Conservation (phyloP, 1,284 basidiomycete genomes). For the Cutaneotrichosporon sp. region DNA sequence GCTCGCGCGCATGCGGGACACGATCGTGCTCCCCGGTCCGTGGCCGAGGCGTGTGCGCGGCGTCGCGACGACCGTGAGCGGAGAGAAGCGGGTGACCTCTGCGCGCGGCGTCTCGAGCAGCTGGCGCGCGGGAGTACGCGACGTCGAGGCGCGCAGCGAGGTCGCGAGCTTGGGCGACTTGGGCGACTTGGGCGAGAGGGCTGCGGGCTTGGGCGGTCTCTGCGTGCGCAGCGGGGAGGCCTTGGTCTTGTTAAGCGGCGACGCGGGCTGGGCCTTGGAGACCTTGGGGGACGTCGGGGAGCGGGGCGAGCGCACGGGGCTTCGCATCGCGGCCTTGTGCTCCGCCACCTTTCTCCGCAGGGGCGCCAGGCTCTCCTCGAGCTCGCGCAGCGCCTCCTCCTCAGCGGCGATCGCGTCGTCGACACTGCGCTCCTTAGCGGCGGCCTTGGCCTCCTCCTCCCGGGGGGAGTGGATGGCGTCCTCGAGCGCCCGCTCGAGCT, state of each 20-base stretch:
- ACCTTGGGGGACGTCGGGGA: constrained; percentile 1
- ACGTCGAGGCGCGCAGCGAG: background rate
- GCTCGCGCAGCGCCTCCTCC: constrained; percentile 40
- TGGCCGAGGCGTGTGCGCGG: background rate
- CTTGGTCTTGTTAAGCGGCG: background rate
- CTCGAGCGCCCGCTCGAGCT: constrained; percentile 43
- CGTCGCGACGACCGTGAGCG: background rate
- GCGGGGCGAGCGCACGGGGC: background rate
- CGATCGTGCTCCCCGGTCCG: constrained; percentile 11
- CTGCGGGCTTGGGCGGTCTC: background rate
- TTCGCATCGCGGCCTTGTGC: background rate
- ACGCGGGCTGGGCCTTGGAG: background rate
- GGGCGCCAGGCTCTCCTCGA: constrained; percentile 40
- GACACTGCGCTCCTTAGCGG: background rate
- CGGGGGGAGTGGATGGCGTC: constrained; percentile 27
- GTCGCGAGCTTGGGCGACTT: background rate
- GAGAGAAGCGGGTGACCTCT: constrained; percentile 5
- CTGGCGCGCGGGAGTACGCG: constrained; percentile 23
- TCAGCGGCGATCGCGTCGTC: constrained; percentile 50
- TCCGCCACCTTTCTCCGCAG: constrained; percentile 20
- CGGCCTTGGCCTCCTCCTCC: background rate
- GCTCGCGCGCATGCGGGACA: constrained; percentile 12
- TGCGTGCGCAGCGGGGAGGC: background rate
- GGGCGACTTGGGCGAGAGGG: background rate
- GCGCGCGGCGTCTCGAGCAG: constrained; percentile 39